Base-by-base conservation (phyloP, 2,329 filamentous ascomycete species). In the Neonectria magnoliae region DNA sequence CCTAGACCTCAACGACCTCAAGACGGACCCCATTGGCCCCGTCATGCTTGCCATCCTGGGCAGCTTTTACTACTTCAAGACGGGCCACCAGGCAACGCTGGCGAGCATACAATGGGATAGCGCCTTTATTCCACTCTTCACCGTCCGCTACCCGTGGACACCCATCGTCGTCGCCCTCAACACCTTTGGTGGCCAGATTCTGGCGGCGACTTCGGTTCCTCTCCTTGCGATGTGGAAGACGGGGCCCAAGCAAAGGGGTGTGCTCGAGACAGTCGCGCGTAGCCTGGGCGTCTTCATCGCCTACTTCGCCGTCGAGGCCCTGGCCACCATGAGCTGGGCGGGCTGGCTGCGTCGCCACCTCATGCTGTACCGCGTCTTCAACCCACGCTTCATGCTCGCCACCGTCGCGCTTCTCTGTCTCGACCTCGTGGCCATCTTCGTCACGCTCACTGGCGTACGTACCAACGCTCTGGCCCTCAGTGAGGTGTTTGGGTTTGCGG, bases 41-140 rank as follows among this genome's bases (percentile, higher is more conserved):
- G 83, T 96, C 42, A 85, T 97, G 67, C 87, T 98, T 27, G 95
- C 90, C 11, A 81, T 98, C n/a, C 88, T 99, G 1, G 96, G 94
- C 64, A 93, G 92, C 74, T 97, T 95, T 80, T 91, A 98, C 82
- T 99, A 90, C 83, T 99, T 99, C 88, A 98, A 97, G 77, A 99
- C 96, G 0, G 96, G 96, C 66, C 96, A 99, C 79, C 95, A 98
- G 80, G 95, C 95, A 13, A 91, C 90, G 0, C 86, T 97, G 25
- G 87, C 90, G 71, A 93, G 90, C 69, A 95, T 99, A 75, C 96
- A 99, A 76, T 99, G 96, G 96, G 96, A 99, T 81, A 88, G 89
- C 20, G 95, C 94, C 3, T 99, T 99, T 80, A 93, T 99, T 70
- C 92, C 95, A 0, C 85, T 98, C 8, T 89, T 91, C 63, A 88